Conservation (phyloP, 2,329 filamentous ascomycete genomes). For the Nannizziopsis barbatae region DNA sequence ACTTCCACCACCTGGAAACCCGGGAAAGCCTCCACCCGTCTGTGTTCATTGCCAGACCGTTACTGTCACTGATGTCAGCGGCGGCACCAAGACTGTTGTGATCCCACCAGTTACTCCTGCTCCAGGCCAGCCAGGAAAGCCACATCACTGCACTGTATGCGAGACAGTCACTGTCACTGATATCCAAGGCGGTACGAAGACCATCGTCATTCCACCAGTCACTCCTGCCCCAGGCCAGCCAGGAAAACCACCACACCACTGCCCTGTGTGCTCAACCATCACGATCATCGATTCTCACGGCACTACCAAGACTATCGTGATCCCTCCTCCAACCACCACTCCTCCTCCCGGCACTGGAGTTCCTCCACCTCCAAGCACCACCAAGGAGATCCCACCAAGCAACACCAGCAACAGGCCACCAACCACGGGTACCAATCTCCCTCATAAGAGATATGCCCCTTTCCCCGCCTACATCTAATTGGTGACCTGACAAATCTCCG, state of each 20-base stretch:
- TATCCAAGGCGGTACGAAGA: constrained; percentile 19
- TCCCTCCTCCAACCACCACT: constrained; percentile 14
- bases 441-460: constrained; percentile 7
- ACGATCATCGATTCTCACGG: constrained; percentile 21
- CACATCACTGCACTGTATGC: constrained; percentile 18
- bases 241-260: constrained; percentile 9
- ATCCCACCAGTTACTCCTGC: constrained; percentile 16
- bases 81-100: constrained; percentile 21
- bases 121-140: constrained; percentile 1
- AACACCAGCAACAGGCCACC: constrained; percentile 4
- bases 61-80: constrained; percentile 22
- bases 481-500: not conserved
- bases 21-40: not conserved
- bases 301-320: constrained; percentile 19
- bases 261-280: constrained; percentile 20
- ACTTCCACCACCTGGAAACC: not conserved
- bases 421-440: constrained; percentile 5
- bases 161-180: constrained; percentile 23
- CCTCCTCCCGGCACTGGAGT: constrained; percentile 9
- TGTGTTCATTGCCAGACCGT: constrained; percentile 22
- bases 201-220: constrained; percentile 21
- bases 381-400: not conserved
- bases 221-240: not conserved
- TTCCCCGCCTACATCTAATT: constrained; percentile 3
- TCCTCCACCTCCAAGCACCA: not conserved